Conservation (phyloP, 495 filamentous ascomycete genomes). For the Hypoxylon fragiforme region DNA sequence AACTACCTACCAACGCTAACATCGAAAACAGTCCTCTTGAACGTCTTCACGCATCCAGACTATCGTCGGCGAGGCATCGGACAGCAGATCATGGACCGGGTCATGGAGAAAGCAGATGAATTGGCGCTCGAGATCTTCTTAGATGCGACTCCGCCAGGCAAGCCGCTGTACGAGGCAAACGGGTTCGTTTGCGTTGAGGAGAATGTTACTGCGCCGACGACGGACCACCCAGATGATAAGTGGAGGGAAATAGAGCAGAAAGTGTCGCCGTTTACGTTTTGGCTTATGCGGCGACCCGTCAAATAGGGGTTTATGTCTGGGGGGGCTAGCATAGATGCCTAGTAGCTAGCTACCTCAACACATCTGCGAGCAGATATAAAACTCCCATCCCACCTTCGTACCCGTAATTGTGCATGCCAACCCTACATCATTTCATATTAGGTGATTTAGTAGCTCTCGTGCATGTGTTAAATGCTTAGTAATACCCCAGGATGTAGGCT, state of each 20-base stretch:
- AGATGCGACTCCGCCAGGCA: constrained; percentile 32
- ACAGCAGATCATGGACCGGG: constrained; percentile 43
- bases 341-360: too few species aligned
- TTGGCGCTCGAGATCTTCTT: constrained; percentile 42
- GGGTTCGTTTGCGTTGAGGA: constrained; percentile 35
- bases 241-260: constrained; percentile 38
- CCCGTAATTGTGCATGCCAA: too few species aligned
- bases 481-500: too few species aligned
- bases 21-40: constrained; percentile 28
- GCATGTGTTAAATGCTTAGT: too few species aligned
- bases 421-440: too few species aligned
- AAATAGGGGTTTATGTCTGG: too few species aligned
- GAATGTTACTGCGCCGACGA: constrained; percentile 24
- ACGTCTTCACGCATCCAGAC: constrained; percentile 37
- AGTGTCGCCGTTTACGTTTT: constrained; percentile 30
- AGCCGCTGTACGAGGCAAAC: constrained; percentile 42
- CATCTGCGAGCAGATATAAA: too few species aligned
- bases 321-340: too few species aligned
- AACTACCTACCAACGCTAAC: neutral
- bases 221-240: constrained; percentile 35
- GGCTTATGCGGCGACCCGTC: constrained; percentile 41
- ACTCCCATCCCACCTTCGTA: too few species aligned
- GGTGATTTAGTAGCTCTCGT: too few species aligned
- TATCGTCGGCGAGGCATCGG: constrained; percentile 39
- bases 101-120: constrained; percentile 41